Base-by-base conservation (phyloP, 768 basidiomycete species). In the Naganishia vaughanmartiniae region DNA sequence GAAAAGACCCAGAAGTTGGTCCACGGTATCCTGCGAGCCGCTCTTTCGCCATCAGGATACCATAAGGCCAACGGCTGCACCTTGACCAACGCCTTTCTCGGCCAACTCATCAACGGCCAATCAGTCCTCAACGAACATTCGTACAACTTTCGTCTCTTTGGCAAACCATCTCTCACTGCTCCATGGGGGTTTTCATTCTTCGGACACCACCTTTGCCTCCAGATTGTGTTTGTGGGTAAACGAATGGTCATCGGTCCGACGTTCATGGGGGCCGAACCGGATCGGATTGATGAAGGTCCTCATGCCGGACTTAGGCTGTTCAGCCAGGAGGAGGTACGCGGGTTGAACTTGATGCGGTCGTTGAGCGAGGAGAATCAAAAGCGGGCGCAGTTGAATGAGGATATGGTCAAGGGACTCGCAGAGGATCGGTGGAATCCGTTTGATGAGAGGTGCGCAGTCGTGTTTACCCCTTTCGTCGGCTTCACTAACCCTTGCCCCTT, bases 371-470 rank as follows among this genome's bases (percentile, higher is more conserved):
- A 75, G 36, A 71, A 74, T 45, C 74, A 75, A 54, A 67, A 73
- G 65, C 33, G 71, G 65, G 78, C 78, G n/a, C 74, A 76, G 60
- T n/a, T 76, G 28, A 72, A 66, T 56, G 71, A 69, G 66, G 72
- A 67, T 28, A 73, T 78, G 73, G 69, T 58, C 48, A 39, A 67
- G n/a, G 72, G 72, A 4, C 66, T 77, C 15, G 63, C 73, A 5
- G 74, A 77, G 60, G 76, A 75, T 31, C 53, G 77, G 26, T 79
- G 78, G 78, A 79, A 79, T 66, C 76, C 76, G 4, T 77, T 76
- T 48, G 78, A 79, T 66, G 76, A 79, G 69, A 66, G 70, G 67
- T 69, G 54, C 65, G 48, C 46, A 11, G 5, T 33, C 26, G 48
- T 36, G 74, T 26, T 73, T 74, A 48, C 55, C 73, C 71, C 73